Evolutionary conservation across 2,329 filamentous ascomycete genomes (phyloP).

Genomic region (Fusarium bulbicola): DNA sequence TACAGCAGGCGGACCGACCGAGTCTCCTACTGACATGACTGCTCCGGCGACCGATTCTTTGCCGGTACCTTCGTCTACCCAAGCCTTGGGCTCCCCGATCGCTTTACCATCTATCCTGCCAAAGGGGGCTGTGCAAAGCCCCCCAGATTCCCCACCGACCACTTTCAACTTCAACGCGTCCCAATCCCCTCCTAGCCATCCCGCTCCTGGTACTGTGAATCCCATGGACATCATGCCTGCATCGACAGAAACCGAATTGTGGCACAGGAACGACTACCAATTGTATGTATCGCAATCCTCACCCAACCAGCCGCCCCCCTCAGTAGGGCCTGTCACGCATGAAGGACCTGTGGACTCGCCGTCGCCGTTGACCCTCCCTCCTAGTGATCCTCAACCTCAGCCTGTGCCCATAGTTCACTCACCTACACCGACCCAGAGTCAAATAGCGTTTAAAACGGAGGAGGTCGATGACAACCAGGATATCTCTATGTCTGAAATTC

Average conservation of each 20-base stretch:
- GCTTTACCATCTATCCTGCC: slow-evolving; percentile 21
- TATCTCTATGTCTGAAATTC: slow-evolving; percentile 39
- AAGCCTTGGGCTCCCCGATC: slow-evolving; percentile 38
- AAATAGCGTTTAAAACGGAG: slow-evolving; percentile 29
- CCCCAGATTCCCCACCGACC: slow-evolving; percentile 40
- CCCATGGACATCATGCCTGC: slow-evolving; percentile 64
- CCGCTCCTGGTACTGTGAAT: slow-evolving; percentile 60
- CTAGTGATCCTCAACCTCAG: slow-evolving; percentile 30
- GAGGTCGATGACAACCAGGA: slow-evolving; percentile 35
- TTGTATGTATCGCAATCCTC: slow-evolving; percentile 45
- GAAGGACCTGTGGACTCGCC: slow-evolving; percentile 37
- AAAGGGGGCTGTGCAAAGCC: slow-evolving; percentile 34
- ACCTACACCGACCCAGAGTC: slow-evolving; percentile 39
- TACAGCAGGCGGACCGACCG: slow-evolving; percentile 37
- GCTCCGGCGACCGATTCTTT: slow-evolving; percentile 24
- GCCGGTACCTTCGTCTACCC: slow-evolving; percentile 20
- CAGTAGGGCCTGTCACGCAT: slow-evolving; percentile 10
- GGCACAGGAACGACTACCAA: slow-evolving; percentile 51
- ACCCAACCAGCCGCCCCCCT: slow-evolving; percentile 24
- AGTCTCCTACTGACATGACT: slow-evolving; percentile 46
- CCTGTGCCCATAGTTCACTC: slow-evolving; percentile 42
- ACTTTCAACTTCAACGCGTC: slow-evolving; percentile 38
- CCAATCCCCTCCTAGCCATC: slow-evolving; percentile 45
- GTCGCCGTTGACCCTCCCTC: slow-evolving; percentile 40
- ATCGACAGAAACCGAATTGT: slow-evolving; percentile 50